phyloP scores from a whole-genome alignment of 345 rosid genomes.

The Populus tremula region DNA sequence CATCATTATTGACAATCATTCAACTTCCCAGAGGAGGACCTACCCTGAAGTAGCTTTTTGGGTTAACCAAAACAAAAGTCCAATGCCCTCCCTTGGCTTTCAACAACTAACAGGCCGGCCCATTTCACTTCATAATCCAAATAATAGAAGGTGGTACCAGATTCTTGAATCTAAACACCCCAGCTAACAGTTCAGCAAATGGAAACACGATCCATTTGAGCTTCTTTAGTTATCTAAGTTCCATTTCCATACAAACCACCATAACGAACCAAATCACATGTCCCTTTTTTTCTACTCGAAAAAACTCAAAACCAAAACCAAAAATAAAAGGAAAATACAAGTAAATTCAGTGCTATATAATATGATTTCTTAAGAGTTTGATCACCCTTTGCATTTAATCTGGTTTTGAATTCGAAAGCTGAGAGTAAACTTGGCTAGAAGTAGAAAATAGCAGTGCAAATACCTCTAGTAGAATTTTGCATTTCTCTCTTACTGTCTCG shows the following conservation, averaged over 20 bases:
- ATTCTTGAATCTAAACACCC: background rate
- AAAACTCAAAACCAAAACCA: too few species aligned
- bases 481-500: slow-evolving; percentile 88
- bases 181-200: background rate
- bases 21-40: background rate
- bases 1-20: background rate
- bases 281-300: background rate
- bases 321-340: background rate
- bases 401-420: background rate
- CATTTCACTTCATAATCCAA: background rate
- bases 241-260: background rate
- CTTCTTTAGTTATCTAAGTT: background rate
- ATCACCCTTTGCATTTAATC: background rate
- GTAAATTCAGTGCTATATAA: background rate
- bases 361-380: background rate
- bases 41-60: background rate
- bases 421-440: background rate
- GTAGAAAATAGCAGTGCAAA: background rate
- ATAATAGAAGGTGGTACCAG: background rate
- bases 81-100: background rate
- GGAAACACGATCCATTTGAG: background rate
- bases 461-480: slow-evolving; percentile 91
- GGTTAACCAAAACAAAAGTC: background rate
- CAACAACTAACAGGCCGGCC: background rate
- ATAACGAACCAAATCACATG: background rate